Base-by-base conservation (phyloP, 148 eudicot species). In the Persicaria tinctoria region DNA sequence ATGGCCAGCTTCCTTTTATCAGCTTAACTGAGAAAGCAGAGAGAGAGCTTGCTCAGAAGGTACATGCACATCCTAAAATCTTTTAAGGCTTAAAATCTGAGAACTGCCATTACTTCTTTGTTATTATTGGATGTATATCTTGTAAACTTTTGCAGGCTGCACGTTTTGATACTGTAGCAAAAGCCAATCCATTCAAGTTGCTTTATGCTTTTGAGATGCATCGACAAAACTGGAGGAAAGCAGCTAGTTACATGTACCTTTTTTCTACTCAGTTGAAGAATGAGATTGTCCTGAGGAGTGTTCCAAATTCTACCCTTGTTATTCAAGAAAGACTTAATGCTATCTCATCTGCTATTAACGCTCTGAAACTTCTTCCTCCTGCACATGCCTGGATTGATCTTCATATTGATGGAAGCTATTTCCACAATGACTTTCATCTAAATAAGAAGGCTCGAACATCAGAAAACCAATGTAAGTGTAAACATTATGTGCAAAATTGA, bases 11-110 rank as follows among this genome's bases (percentile, higher is more conserved):
- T 69, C 99, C 99, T 70, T 89, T 96, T 80, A 83, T 89, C 84
- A 91, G 97, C 55, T 85, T 96, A 77, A 80, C 82, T 77, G 97
- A 96, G 48, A 96, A 89, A 87, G 93, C 88, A 51, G 99, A 89
- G 82, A 91, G 77, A 82, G 99, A 96, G 84, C 85, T 96, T 81
- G 94, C 87, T 74, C 89, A 94, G 91, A 96, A 96, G 97, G 99
- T 90, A 79, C 53, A 46, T 71, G 17, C 70, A 18, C 47, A 9
- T 41, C 38, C 44, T 12, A 66, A 11, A 10, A 32, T 63, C 5
- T 27, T 27, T 9, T 0, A 27, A 27, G 16, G 16, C 46, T 13
- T 17, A 44, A 66, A 66, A 20, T 66, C 44, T 10, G 17, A 12
- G 17, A 66, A 64, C 13, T 14, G 17, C 48, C 68, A 4, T 17